Evolutionary conservation across 2,329 filamentous ascomycete genomes (phyloP), one percentile per base, ranked within the genome.

Genomic region (Aspergillus sp.): DNA sequence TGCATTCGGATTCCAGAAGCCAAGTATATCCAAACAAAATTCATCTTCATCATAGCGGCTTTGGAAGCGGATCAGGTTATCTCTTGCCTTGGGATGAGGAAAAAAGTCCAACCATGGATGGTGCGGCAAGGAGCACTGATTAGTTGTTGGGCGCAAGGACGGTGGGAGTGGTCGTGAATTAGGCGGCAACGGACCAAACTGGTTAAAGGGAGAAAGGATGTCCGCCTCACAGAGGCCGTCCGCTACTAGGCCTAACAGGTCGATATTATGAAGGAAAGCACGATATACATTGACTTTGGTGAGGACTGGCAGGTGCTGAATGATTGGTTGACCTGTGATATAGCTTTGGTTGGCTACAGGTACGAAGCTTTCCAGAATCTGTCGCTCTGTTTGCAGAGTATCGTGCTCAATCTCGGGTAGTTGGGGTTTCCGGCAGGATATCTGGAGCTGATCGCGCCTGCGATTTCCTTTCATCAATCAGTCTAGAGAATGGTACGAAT

Each of bases 1-100:
- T n/a, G 39, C 36, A 19, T 54, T 40, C 6, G 38, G 36, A 32
- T 43, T 37, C 44, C 44, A 49, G 27, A 44, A 49, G 3, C 41
- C 42, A 8, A 40, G 37, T n/a, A 42, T 31, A 36, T 49, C 46
- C n/a, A 33, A 13, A 27, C 46, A 49, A 3, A 49, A 30, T 6
- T 46, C 40, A 33, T 34, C 33, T 9, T 46, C 43, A 41, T 49
- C 35, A 7, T 36, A 30, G 26, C 7, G 8, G 27, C 36, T 27
- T 12, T 28, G 26, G 4, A 36, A 39, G 7, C 10, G 19, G 7
- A 46, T 42, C 5, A 46, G 35, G 26, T 46, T 46, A 28, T 46
- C 44, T 11, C 35, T 8, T 26, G 42, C 36, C 10, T 13, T 34
- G 5, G 44, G 39, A 9, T 39, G 39, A 12, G 44, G 44, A 13